Conservation (phyloP, 805 yeast species). For the Saccharomycopsis sp. region DNA sequence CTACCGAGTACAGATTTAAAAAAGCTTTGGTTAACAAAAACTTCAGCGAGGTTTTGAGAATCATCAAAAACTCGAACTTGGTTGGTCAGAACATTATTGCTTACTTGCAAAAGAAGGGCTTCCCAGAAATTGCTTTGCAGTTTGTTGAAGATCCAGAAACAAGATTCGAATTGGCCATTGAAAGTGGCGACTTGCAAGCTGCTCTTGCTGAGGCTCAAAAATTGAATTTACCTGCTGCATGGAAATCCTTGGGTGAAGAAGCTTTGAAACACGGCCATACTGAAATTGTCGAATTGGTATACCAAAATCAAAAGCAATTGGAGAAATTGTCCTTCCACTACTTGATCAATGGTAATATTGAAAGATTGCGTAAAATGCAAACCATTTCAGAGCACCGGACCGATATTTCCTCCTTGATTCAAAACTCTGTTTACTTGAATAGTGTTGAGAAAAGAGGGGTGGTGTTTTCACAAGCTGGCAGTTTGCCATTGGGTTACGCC, state of each 20-base stretch:
- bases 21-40: conserved; percentile 83
- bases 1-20: conserved; percentile 95
- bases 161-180: conserved; percentile 89
- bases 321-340: conserved; percentile 89
- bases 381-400: conserved; percentile 83
- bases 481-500: conserved; percentile 85
- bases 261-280: conserved; percentile 87
- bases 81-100: conserved; percentile 98
- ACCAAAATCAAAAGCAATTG: conserved; percentile 77
- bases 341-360: conserved; percentile 69
- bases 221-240: conserved; percentile 55
- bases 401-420: conserved; percentile 69
- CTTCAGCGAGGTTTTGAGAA: conserved; percentile 82
- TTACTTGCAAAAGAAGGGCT: conserved; percentile 88
- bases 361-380: conserved; percentile 75
- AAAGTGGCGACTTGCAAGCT: conserved; percentile 78
- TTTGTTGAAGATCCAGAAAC: conserved; percentile 96
- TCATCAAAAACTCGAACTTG: conserved; percentile 78
- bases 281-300: conserved; percentile 74
- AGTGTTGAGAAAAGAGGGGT: conserved; percentile 67
- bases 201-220: conserved; percentile 86
- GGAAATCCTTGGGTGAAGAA: conserved; percentile 79
- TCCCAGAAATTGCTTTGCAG: conserved; percentile 94
- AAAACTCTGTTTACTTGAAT: conserved; percentile 70
- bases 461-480: conserved; percentile 67